Conservation (phyloP, 345 rosid genomes). For the Eucalyptus dawsonii region DNA sequence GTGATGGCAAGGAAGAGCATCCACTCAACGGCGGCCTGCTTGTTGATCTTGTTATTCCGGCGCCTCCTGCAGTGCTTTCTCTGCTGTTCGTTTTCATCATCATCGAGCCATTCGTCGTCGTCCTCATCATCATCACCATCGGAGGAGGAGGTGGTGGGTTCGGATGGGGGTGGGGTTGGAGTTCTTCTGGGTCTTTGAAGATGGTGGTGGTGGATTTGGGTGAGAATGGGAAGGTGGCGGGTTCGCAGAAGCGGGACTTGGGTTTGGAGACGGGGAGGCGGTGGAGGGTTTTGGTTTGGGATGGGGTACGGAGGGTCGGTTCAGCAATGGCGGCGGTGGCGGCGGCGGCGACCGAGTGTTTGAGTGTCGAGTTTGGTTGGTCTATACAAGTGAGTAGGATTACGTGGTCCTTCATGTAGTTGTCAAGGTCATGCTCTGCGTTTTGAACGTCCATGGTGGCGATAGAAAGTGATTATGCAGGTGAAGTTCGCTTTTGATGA, state of each 20-base stretch:
- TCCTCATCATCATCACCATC: neutral
- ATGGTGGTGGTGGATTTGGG: neutral
- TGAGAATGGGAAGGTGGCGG: neutral
- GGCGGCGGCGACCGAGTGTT: neutral
- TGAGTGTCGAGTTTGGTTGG: neutral
- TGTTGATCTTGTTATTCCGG: constrained; percentile 4
- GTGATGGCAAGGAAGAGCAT: constrained; percentile 13
- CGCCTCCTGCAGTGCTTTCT: neutral
- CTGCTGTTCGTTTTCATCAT: neutral
- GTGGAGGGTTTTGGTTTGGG: constrained; percentile 6
- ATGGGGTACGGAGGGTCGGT: neutral
- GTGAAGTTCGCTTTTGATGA: neutral
- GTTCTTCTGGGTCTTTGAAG: neutral
- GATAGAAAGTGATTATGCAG: neutral
- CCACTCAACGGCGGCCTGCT: constrained; percentile 16
- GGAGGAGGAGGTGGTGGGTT: neutral
- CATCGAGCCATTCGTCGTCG: constrained; percentile 14
- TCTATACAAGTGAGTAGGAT: constrained; percentile 2
- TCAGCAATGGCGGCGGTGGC: neutral
- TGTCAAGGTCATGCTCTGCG: neutral
- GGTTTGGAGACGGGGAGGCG: constrained; percentile 31
- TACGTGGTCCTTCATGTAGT: constrained; percentile 6
- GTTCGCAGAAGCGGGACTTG: constrained; percentile 32
- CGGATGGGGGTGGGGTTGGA: neutral
- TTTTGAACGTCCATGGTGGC: neutral